Percentiles rank a stretch among this genome's conserved stretches.
Evolutionary conservation across 768 basidiomycete genomes (phyloP).

Genomic region (Rhizopogon vulgaris): DNA sequence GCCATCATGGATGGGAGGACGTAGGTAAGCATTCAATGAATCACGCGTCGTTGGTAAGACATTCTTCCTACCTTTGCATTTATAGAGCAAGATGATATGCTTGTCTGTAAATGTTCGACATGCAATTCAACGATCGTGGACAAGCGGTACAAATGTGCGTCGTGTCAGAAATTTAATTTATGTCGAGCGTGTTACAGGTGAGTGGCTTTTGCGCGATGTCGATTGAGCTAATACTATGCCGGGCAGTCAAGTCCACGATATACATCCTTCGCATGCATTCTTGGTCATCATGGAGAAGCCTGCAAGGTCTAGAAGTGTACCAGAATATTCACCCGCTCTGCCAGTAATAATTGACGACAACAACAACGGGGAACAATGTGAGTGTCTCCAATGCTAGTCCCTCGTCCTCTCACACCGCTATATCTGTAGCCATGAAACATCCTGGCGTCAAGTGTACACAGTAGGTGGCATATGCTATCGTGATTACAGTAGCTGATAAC

Average conservation of each 20-base stretch:
- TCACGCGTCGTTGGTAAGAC: background rate
- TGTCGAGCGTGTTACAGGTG: conserved; percentile 84
- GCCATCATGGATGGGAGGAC: conserved; percentile 76
- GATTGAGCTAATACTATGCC: conserved; percentile 1
- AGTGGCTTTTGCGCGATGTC: conserved; percentile 6
- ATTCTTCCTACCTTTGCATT: background rate
- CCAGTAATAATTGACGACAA: conserved; percentile 27
- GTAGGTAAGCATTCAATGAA: conserved; percentile 54
- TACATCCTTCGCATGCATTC: conserved; percentile 88
- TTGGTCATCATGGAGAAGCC: conserved; percentile 68
- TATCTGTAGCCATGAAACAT: conserved; percentile 59
- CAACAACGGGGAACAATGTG: conserved; percentile 56
- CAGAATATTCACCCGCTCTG: conserved; percentile 26
- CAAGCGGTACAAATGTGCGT: conserved; percentile 80
- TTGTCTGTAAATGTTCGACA: conserved; percentile 70
- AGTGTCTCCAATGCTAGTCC: conserved; percentile 15
- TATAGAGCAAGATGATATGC: conserved; percentile 68
- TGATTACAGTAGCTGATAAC: background rate
- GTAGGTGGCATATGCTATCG: conserved; percentile 38
- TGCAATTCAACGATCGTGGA: conserved; percentile 57
- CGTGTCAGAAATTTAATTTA: conserved; percentile 72
- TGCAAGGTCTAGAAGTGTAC: conserved; percentile 32
- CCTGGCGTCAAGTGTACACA: conserved; percentile 82
- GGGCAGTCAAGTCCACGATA: conserved; percentile 78
- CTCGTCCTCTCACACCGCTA: conserved; percentile 2